Conservation (phyloP, 306 rosid species). For the Morella rubra region DNA sequence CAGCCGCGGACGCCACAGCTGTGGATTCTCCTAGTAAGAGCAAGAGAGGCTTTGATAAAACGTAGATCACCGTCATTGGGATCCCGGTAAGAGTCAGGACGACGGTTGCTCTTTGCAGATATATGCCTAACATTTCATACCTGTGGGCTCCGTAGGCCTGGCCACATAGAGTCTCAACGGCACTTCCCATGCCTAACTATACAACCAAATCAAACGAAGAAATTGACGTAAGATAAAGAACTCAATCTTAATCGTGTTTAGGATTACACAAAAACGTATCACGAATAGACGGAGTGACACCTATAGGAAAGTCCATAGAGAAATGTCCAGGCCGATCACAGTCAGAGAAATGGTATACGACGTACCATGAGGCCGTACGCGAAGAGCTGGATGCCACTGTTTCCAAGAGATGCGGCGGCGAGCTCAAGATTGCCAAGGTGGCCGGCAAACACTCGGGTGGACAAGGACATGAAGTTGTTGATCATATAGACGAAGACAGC, state of each 20-base stretch:
- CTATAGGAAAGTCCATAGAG: not conserved
- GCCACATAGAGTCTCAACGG: slow-evolving; percentile 78
- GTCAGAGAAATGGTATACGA: not conserved
- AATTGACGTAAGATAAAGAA: not conserved
- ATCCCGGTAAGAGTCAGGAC: slow-evolving; percentile 50
- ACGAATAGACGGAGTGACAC: too few relatives aligned
- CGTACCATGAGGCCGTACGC: slow-evolving; percentile 77
- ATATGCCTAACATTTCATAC: slow-evolving; percentile 66
- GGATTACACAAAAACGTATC: not conserved
- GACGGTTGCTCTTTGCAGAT: slow-evolving; percentile 57
- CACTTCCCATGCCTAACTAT: slow-evolving; percentile 92
- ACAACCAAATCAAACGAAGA: not conserved
- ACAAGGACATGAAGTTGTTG: slow-evolving; percentile 61
- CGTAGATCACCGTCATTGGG: slow-evolving; percentile 40
- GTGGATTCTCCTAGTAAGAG: slow-evolving; percentile 42
- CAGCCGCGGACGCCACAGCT: slow-evolving; percentile 45
- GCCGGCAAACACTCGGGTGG: slow-evolving; percentile 65
- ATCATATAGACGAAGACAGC: slow-evolving; percentile 63
- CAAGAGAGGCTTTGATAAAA: slow-evolving; percentile 46
- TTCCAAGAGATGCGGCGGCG: slow-evolving; percentile 81
- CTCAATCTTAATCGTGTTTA: too few relatives aligned
- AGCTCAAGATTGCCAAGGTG: slow-evolving; percentile 78
- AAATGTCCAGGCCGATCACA: not conserved
- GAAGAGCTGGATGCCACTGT: slow-evolving; percentile 66
- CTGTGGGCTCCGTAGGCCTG: slow-evolving; percentile 69